Base-by-base conservation (phyloP, 2,329 filamentous ascomycete genomes). In the Sclerotinia spermophila region DNA sequence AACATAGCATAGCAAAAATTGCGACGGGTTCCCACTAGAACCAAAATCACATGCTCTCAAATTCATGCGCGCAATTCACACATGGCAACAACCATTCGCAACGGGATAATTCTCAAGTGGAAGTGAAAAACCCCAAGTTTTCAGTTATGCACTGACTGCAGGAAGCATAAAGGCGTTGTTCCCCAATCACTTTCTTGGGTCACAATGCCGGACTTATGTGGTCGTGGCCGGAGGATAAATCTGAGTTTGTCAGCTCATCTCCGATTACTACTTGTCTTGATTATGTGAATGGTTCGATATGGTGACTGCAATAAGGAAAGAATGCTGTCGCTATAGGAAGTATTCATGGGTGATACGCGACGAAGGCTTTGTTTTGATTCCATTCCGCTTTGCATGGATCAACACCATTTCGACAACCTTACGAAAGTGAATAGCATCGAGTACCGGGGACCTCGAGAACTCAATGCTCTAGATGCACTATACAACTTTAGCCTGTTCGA, bases 131-230 rank as follows among this genome's bases (percentile, higher is more conserved):
- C 4, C 10, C 11, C 21, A n/a, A 35, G 51, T 59, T 42, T 67
- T 27, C 27, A 33, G 58, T 27, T 30, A 67, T 59, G 38, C 45
- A 45, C 45, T 55, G 64, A 55, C 33, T 66, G 64, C 65, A 66
- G 45, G n/a, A 66, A 59, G 38, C 48, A 65, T 21, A 10, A 53
- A n/a, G 33, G 33, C 65, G 40, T 67, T 42, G 53, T 35, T 44
- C n/a, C 33, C 40, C 56, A 51, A 38, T 38, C 33, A 27, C 35
- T 42, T 27, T 24, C 24, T 17, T 33, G 62, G 62, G 44, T 27
- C 53, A 53, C 10, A 66, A 66, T 53, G 62, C 62, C 45, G 62
- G 40, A 55, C 38, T 55, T 19, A n/a, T 53, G 33, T 21, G 24
- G 62, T 53, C n/a, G 35, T 66, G 3, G 55, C 3, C 35, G 10